A percentile compares a stretch with the other conserved stretches of the same genome.
phyloP scores from a whole-genome alignment of 208 protist species.

The Novymonas esmeraldas region DNA sequence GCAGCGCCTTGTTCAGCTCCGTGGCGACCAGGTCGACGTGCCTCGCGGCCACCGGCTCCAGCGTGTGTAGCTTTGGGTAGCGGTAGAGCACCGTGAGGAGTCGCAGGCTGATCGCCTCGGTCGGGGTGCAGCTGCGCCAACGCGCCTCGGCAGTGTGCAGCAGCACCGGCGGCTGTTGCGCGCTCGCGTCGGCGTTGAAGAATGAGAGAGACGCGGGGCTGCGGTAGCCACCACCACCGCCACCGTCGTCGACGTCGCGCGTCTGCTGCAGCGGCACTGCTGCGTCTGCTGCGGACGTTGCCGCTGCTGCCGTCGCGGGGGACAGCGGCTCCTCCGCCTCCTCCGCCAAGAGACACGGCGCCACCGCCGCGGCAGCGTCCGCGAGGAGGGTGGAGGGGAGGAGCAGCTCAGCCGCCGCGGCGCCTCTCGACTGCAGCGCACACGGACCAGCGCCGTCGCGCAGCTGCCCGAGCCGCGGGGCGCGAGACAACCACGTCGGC shows the following conservation, averaged over 20 bases:
- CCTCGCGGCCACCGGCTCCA: constrained; percentile 29
- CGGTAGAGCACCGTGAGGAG: constrained; percentile 38
- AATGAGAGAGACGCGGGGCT: background rate
- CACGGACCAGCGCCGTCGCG: background rate
- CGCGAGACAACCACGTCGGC: background rate
- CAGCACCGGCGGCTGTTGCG: background rate
- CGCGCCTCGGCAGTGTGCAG: constrained; percentile 18
- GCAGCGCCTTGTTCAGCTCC: constrained; percentile 59
- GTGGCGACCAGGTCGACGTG: constrained; percentile 36
- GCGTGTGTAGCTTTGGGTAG: constrained; percentile 32
- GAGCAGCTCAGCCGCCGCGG: constrained; percentile 12
- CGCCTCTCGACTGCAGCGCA: constrained; percentile 16
- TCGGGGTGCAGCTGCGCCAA: constrained; percentile 18
- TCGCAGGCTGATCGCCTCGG: constrained; percentile 31
- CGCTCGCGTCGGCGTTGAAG: background rate
- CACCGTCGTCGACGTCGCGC: too few species aligned
- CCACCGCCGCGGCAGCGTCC: background rate
- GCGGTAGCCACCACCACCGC: too few species aligned
- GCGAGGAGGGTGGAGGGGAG: constrained; percentile 5
- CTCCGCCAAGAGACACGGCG: too few species aligned
- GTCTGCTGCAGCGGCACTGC: too few species aligned
- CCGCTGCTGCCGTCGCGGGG: too few species aligned
- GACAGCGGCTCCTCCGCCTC: too few species aligned
- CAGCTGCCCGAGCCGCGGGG: too few species aligned
- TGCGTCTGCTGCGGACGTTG: background rate